Conservation (phyloP, 1,284 basidiomycete species). For the Pascua sp. region DNA sequence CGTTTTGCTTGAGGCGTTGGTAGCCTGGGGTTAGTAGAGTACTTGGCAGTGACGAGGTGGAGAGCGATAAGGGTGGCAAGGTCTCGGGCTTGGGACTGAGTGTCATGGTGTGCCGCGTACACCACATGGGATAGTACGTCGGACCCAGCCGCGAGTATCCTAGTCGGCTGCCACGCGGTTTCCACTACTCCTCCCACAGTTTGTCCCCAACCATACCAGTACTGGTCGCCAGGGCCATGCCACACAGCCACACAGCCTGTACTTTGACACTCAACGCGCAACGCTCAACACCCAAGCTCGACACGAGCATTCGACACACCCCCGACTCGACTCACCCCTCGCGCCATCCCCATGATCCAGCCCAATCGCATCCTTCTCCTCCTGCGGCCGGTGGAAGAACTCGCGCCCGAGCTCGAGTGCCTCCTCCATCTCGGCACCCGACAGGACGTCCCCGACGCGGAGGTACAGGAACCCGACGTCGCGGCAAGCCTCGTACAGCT, state of each 20-base stretch:
- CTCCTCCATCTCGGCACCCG: conserved; percentile 61
- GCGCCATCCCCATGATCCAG: conserved; percentile 66
- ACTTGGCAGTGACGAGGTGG: neutral
- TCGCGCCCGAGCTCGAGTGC: conserved; percentile 61
- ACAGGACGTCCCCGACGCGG: conserved; percentile 60
- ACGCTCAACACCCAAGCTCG: no score
- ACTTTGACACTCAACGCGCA: no score
- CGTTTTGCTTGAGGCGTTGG: conserved; percentile 64
- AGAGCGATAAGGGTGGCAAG: no score
- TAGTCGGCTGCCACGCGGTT: no score
- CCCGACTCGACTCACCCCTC: conserved; percentile 57
- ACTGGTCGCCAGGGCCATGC: no score
- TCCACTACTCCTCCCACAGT: no score
- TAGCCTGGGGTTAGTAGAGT: conserved; percentile 27
- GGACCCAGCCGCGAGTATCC: no score
- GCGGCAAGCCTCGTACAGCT: conserved; percentile 68
- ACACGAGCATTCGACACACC: neutral
- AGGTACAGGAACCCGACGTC: conserved; percentile 85
- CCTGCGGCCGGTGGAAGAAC: conserved; percentile 68
- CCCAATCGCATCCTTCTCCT: conserved; percentile 67
- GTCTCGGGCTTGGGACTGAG: no score
- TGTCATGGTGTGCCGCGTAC: no score
- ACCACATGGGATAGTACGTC: no score
- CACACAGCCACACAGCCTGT: no score
- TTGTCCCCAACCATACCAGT: no score